These are phyloP conservation scores for Arthonia radiata DNA, from an alignment of 495 filamentous ascomycete genomes.

Conservation along the genomic window DNA sequence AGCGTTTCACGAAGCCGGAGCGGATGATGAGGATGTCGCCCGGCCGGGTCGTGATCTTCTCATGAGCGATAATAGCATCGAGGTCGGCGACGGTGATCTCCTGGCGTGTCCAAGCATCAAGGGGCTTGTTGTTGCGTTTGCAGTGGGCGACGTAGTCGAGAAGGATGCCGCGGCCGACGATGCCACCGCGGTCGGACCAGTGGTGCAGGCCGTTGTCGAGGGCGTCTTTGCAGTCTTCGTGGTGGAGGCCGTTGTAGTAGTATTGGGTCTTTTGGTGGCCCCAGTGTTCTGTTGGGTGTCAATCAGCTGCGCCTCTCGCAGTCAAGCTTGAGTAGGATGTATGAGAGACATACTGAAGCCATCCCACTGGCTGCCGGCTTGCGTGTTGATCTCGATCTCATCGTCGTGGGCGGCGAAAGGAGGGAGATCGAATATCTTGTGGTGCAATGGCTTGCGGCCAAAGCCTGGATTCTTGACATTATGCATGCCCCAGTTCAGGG, in stretches of 20 bases:
- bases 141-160: constrained; percentile 30
- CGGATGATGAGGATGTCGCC: constrained; percentile 32
- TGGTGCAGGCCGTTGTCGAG: constrained; percentile 8
- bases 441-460: constrained; percentile 24
- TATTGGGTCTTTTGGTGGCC: constrained; percentile 20
- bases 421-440: constrained; percentile 14
- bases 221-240: constrained; percentile 2
- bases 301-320: background rate
- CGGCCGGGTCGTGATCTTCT: constrained; percentile 18
- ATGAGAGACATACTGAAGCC: constrained; percentile 8
- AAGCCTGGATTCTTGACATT: constrained; percentile 23
- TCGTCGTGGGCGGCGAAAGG: constrained; percentile 4
- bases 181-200: constrained; percentile 18
- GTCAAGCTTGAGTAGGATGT: too few species aligned
- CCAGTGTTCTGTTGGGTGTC: constrained; percentile 9
- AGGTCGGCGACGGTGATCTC: constrained; percentile 19
- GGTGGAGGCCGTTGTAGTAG: constrained; percentile 27
- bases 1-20: constrained; percentile 24
- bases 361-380: constrained; percentile 19
- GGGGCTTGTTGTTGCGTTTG: constrained; percentile 10
- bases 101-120: too few species aligned
- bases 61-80: constrained; percentile 14
- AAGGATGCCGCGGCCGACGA: constrained; percentile 29
- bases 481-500: constrained; percentile 28
- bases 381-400: constrained; percentile 20